Evolutionary conservation across 805 yeast genomes (phyloP).

Genomic region (Metschnikowia koreensis): DNA sequence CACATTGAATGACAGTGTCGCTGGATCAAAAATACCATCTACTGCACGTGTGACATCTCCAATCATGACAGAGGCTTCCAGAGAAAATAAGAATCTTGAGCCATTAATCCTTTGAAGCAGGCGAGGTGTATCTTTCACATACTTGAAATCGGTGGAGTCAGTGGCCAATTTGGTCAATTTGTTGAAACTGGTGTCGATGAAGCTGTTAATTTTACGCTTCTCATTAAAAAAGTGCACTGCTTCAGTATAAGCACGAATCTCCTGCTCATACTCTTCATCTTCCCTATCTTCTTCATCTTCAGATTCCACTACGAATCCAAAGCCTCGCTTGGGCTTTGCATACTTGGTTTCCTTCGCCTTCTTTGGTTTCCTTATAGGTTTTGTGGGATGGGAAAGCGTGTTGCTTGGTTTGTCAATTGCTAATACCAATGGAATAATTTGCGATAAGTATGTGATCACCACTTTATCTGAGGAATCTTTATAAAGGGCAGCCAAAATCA

Average conservation of each 20-base stretch:
- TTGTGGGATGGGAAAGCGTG: constrained; percentile 3
- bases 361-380: constrained; percentile 4
- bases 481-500: constrained; percentile 8
- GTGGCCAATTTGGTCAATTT: constrained; percentile 11
- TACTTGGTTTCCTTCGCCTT: not conserved
- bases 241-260: constrained; percentile 2
- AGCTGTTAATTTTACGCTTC: constrained; percentile 5
- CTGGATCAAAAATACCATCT: not conserved
- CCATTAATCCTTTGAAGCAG: not conserved
- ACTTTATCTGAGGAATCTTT: constrained; percentile 2
- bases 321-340: constrained; percentile 13
- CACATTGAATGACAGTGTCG: constrained; percentile 2
- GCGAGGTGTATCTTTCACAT: not conserved
- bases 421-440: constrained; percentile 12
- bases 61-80: constrained; percentile 3
- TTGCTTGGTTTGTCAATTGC: constrained; percentile 3
- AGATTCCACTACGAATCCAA: constrained; percentile 13
- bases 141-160: constrained; percentile 6
- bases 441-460: constrained; percentile 10
- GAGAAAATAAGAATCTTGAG: constrained; percentile 1
- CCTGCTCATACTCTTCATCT: not conserved
- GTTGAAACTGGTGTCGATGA: constrained; percentile 10
- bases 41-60: constrained; percentile 6
- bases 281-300: constrained; percentile 5
- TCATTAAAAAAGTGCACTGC: constrained; percentile 4